Evolutionary conservation across 2,329 filamentous ascomycete species (phyloP).

Genomic region (Cytospora paraplurivora): DNA sequence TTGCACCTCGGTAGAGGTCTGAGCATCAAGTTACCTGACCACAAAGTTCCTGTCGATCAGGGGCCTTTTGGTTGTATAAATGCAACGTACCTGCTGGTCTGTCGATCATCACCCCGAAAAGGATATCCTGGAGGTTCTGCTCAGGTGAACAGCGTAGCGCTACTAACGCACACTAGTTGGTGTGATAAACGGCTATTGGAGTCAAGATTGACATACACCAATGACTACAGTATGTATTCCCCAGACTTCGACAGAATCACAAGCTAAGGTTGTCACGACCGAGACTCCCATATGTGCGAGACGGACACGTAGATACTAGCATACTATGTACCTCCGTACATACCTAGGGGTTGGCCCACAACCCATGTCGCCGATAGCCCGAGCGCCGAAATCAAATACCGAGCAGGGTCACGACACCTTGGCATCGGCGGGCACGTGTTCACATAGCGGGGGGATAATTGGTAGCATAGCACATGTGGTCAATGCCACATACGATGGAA

Average conservation of each 20-base stretch:
- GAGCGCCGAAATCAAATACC: neutral
- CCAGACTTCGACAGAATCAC: no score
- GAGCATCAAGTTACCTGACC: neutral
- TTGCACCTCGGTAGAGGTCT: neutral
- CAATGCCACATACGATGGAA: neutral
- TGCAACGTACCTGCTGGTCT: neutral
- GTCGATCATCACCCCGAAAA: neutral
- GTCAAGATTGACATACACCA: no score
- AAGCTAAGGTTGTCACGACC: no score
- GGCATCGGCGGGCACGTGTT: neutral
- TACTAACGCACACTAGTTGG: no score
- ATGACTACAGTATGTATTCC: no score
- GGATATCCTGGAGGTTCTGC: neutral
- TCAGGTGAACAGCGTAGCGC: neutral
- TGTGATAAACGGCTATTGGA: no score
- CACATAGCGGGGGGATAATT: neutral
- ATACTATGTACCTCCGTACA: no score
- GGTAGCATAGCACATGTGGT: neutral
- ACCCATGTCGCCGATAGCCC: neutral
- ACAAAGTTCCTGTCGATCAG: neutral
- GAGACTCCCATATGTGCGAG: neutral
- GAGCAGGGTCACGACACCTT: neutral
- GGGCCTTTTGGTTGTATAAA: neutral
- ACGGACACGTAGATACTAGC: neutral
- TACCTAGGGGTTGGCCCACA: neutral